Evolutionary conservation across 306 rosid species (phyloP).

Genomic region (Styphnolobium japonicum): DNA sequence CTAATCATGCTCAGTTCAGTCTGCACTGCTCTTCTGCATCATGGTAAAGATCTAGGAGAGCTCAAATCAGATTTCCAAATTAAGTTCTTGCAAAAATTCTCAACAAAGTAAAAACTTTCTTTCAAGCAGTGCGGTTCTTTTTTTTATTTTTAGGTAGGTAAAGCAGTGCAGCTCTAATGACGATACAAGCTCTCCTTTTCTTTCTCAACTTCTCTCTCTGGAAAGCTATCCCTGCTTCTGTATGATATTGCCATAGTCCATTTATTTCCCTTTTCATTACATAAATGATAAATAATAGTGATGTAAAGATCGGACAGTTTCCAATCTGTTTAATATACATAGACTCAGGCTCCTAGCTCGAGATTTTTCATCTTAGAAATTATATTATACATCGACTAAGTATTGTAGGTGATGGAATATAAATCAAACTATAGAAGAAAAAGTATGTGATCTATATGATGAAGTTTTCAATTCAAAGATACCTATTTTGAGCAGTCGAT

Average conservation of each 20-base stretch:
- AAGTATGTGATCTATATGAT: not conserved
- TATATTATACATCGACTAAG: not conserved
- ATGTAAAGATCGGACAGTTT: not conserved
- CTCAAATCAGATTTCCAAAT: constrained; percentile 7
- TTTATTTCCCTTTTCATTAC: not conserved
- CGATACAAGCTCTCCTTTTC: not conserved
- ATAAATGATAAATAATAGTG: not conserved
- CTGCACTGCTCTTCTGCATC: not conserved
- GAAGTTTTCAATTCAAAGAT: not conserved
- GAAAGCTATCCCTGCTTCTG: not conserved
- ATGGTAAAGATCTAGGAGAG: not conserved
- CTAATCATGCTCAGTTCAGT: constrained; percentile 16
- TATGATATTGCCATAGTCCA: not conserved
- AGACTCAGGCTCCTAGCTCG: not conserved
- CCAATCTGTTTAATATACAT: not conserved
- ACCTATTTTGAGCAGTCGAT: not conserved
- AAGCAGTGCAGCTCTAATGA: not conserved
- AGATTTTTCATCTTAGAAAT: not conserved
- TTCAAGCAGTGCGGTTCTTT: not conserved
- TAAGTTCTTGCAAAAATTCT: not conserved
- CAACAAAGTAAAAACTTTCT: not conserved
- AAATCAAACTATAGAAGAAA: not conserved
- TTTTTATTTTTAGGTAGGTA: too few relatives aligned
- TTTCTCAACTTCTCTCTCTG: not conserved
- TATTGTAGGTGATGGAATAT: not conserved